Conservation (phyloP, 805 yeast genomes). For the Yarrowia deformans region DNA sequence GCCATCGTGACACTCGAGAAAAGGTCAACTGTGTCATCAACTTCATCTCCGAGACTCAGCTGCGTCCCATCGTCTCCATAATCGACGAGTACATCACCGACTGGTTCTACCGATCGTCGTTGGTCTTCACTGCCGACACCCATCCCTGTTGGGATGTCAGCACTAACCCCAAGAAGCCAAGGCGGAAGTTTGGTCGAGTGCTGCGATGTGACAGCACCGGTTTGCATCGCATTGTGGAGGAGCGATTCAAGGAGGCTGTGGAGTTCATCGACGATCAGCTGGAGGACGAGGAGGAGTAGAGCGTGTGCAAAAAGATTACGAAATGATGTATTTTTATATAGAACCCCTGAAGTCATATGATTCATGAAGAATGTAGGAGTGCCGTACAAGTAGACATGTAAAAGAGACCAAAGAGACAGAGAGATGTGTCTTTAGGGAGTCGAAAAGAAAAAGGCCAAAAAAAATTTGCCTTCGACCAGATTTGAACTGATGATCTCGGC, state of each 20-base stretch:
- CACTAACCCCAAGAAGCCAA: conserved; percentile 66
- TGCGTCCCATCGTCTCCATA: conserved; percentile 81
- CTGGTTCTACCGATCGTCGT: conserved; percentile 88
- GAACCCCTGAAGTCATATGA: conserved; percentile 33
- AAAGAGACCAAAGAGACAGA: too few relatives aligned
- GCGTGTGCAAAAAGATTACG: not conserved
- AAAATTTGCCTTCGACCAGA: conserved; percentile 22
- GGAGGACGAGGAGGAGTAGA: conserved; percentile 42
- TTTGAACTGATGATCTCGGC: conserved; percentile 29
- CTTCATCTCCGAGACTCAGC: conserved; percentile 70
- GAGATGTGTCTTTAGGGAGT: too few relatives aligned
- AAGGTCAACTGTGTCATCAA: conserved; percentile 74
- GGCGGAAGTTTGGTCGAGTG: conserved; percentile 92
- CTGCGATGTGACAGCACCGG: conserved; percentile 75
- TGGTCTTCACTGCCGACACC: conserved; percentile 74
- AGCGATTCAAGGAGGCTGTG: conserved; percentile 82
- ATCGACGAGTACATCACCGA: conserved; percentile 89
- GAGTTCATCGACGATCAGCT: conserved; percentile 64
- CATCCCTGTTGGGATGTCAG: conserved; percentile 83
- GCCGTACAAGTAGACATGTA: too few relatives aligned
- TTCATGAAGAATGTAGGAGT: not conserved
- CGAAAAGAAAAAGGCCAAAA: not conserved
- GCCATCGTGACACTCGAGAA: conserved; percentile 74
- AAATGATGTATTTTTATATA: conserved; percentile 38
- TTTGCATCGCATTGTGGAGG: conserved; percentile 75